Conservation (phyloP, 179 eudicot genomes). For the Silene coronaria region DNA sequence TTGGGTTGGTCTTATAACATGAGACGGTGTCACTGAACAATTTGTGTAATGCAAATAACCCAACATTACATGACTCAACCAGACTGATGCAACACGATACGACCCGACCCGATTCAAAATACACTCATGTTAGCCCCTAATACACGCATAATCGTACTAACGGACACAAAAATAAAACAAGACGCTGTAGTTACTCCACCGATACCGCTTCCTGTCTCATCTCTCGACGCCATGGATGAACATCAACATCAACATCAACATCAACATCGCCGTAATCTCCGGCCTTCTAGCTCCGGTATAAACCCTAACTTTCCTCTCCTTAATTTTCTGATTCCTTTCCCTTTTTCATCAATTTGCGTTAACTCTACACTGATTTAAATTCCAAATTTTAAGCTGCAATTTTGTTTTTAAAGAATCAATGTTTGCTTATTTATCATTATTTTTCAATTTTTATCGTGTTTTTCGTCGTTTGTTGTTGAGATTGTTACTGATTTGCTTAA, state of each 20-base stretch:
- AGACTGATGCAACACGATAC: no score
- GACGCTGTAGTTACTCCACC: no score
- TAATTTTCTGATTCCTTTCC: not conserved
- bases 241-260: not conserved
- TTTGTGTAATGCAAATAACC: no score
- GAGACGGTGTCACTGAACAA: no score
- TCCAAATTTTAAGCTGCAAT: not conserved
- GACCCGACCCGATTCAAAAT: no score
- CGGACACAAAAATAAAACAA: no score
- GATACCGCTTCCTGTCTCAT: not conserved
- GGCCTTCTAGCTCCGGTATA: constrained; percentile 7
- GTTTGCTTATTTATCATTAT: not conserved
- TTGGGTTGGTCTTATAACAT: no score
- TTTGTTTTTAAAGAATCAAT: not conserved
- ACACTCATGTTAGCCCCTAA: no score
- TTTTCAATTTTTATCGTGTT: not conserved
- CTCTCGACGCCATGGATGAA: constrained; percentile 12
- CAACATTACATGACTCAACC: no score
- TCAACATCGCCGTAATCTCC: not conserved
- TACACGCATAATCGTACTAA: no score
- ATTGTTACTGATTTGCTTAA: not conserved
- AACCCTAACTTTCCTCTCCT: constrained; percentile 1
- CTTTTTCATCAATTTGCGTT: not conserved
- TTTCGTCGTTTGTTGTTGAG: not conserved
- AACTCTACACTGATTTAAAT: not conserved